Evolutionary conservation across 116 monocot genomes (phyloP).

Genomic region (Trichopus zeylanicus): DNA sequence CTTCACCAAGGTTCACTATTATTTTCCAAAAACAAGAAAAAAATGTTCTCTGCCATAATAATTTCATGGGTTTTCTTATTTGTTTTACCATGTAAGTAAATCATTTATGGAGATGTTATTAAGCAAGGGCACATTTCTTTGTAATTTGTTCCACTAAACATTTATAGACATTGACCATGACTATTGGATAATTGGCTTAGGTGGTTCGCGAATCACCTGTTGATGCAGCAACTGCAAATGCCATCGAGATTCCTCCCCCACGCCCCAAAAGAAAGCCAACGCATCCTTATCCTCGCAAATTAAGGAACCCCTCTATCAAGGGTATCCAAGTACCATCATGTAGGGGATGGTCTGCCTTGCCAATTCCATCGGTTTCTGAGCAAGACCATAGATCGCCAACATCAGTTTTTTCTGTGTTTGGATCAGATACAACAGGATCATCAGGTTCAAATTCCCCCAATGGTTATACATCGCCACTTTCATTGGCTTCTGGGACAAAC

Average conservation of each 20-base stretch:
- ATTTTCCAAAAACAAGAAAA: neutral
- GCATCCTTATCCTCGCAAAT: conserved; percentile 77
- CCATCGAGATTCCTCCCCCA: conserved; percentile 81
- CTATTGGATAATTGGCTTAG: too few species aligned
- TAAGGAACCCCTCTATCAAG: conserved; percentile 21
- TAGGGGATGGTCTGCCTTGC: conserved; percentile 6
- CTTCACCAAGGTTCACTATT: conserved; percentile 69
- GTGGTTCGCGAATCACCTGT: conserved; percentile 25
- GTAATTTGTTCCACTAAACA: neutral
- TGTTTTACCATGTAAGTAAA: conserved; percentile 7
- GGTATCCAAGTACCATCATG: conserved; percentile 2
- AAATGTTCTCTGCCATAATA: neutral
- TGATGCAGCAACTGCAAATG: conserved; percentile 2
- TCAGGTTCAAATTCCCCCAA: conserved; percentile 12
- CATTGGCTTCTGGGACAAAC: conserved; percentile 16
- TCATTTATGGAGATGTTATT: conserved; percentile 16
- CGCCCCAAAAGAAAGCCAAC: conserved; percentile 72
- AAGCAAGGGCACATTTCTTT: neutral
- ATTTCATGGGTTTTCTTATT: conserved; percentile 23
- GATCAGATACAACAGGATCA: conserved; percentile 20
- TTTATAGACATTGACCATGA: too few species aligned
- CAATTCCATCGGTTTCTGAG: conserved; percentile 13
- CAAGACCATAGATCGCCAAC: conserved; percentile 55
- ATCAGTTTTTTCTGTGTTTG: conserved; percentile 47
- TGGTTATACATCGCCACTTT: conserved; percentile 20